Evolutionary conservation across 75 land plant species (phyloP).

Genomic region (Pinus albicaulis): DNA sequence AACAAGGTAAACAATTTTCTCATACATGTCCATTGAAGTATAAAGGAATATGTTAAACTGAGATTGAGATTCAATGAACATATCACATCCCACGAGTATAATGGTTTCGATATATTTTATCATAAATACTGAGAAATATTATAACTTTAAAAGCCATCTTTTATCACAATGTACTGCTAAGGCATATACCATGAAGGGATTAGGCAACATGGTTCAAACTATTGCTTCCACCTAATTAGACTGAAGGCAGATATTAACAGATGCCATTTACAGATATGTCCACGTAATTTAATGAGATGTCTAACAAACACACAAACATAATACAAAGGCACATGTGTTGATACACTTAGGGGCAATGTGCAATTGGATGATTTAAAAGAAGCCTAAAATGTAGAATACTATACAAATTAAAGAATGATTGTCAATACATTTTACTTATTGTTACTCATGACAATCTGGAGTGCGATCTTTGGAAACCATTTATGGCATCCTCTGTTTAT

Average conservation of each 20-base stretch:
- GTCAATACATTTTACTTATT: background rate
- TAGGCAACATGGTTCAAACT: background rate
- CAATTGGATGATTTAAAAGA: constrained; percentile 1
- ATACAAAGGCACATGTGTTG: constrained; percentile 1
- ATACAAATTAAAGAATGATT: constrained; percentile 12
- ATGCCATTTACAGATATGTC: constrained; percentile 10
- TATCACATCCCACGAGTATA: too few relatives aligned
- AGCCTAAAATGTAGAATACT: background rate
- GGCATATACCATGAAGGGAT: background rate
- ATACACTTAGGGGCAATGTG: constrained; percentile 1
- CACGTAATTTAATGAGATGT: background rate
- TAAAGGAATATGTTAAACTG: too few relatives aligned
- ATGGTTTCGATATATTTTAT: too few relatives aligned
- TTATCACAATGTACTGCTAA: background rate
- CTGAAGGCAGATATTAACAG: background rate
- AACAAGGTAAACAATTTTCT: too few relatives aligned
- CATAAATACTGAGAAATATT: background rate
- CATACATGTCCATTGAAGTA: too few relatives aligned
- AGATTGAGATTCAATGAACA: too few relatives aligned
- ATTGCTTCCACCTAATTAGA: constrained; percentile 5
- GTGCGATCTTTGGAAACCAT: constrained; percentile 15
- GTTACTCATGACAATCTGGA: constrained; percentile 5
- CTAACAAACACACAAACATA: constrained; percentile 11
- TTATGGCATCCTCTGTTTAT: too few relatives aligned
- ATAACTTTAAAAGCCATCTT: background rate